Evolutionary conservation across 2,329 filamentous ascomycete genomes (phyloP).

Genomic region (Penicillium griseofulvum): DNA sequence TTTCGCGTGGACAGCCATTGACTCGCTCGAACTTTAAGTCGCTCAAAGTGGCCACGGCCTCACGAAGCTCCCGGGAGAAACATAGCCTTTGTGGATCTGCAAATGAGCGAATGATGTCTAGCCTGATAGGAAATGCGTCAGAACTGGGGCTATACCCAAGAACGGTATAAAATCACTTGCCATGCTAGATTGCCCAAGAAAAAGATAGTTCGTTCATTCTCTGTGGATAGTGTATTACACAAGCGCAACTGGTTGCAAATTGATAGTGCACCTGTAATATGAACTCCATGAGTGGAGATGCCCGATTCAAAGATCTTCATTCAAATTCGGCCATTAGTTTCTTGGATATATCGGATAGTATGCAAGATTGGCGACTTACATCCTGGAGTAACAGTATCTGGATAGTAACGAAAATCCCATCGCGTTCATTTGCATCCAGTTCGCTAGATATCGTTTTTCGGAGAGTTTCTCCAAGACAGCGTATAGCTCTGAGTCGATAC

Average conservation of each 20-base stretch:
- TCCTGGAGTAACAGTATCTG: constrained; percentile 33
- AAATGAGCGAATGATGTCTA: constrained; percentile 34
- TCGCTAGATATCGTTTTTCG: constrained; percentile 24
- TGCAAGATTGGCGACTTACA: constrained; percentile 15
- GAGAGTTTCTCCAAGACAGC: constrained; percentile 26
- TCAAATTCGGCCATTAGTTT: neutral
- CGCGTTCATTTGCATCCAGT: constrained; percentile 26
- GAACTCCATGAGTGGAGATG: constrained; percentile 31
- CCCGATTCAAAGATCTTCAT: constrained; percentile 32
- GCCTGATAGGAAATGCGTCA: constrained; percentile 13
- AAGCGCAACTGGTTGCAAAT: constrained; percentile 30
- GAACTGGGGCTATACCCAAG: neutral
- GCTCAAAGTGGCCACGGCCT: constrained; percentile 24
- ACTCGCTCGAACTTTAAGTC: constrained; percentile 29
- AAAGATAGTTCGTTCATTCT: constrained; percentile 29
- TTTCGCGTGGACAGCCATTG: constrained; percentile 30
- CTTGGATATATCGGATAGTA: neutral
- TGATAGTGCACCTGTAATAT: constrained; percentile 35
- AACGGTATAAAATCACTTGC: constrained; percentile 7
- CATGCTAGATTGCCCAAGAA: constrained; percentile 32
- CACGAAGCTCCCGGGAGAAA: constrained; percentile 28
- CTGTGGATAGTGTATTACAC: constrained; percentile 20
- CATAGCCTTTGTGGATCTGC: constrained; percentile 27
- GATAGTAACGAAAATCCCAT: constrained; percentile 30
- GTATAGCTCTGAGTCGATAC: constrained; percentile 30